Conservation (phyloP, 306 rosid species). For the Leucaena leucocephala region DNA sequence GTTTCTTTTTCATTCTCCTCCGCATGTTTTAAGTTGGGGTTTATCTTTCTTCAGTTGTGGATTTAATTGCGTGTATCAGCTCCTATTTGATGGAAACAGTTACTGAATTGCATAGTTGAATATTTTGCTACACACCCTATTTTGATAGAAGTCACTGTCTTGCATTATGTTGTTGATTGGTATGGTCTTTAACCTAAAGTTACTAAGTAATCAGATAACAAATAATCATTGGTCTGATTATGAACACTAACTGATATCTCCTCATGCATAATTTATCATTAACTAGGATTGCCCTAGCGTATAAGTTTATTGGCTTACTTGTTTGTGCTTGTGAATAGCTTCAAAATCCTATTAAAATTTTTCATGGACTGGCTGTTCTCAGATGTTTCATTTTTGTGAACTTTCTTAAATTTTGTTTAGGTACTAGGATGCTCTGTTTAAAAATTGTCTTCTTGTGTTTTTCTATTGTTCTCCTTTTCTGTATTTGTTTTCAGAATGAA, state of each 20-base stretch:
- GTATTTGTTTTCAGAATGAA: too few relatives aligned
- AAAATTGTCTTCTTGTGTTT: too few relatives aligned
- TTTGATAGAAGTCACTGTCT: background rate
- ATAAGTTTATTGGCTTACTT: background rate
- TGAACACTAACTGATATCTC: background rate
- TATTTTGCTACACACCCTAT: background rate
- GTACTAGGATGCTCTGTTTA: background rate
- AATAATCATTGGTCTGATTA: background rate
- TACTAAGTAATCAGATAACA: background rate
- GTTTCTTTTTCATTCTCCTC: background rate
- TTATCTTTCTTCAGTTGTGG: constrained; percentile 2
- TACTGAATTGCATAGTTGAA: background rate
- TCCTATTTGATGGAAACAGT: constrained; percentile 15
- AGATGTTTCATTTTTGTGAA: background rate
- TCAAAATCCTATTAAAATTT: background rate
- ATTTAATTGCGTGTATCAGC: constrained; percentile 15
- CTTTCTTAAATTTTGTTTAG: background rate
- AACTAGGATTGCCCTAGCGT: background rate
- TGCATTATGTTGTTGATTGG: background rate
- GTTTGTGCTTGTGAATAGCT: background rate
- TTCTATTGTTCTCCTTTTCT: too few relatives aligned
- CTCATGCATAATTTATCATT: background rate
- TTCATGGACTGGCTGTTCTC: background rate
- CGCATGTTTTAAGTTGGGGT: constrained; percentile 4
- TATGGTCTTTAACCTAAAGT: background rate